A percentile compares a stretch with the other conserved stretches of the same genome.
These are phyloP conservation scores for Arabidopsis arenosa DNA, from an alignment of 345 rosid species.

Conservation along the genomic window DNA sequence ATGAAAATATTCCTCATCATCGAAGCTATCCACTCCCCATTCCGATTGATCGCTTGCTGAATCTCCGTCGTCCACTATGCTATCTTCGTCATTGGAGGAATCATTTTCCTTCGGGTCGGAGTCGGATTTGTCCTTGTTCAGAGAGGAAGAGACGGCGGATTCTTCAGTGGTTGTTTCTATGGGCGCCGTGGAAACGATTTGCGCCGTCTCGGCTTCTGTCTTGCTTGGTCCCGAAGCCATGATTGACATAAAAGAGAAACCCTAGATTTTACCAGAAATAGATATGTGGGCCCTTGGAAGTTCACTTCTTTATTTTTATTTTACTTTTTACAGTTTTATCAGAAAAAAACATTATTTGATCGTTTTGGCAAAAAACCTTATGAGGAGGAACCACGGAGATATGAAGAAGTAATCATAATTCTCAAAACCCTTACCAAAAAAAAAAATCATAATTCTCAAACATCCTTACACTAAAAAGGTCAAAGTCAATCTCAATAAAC, in stretches of 20 bases:
- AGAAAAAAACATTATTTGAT: no score
- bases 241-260: neutral
- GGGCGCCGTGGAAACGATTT: neutral
- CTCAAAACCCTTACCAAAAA: no score
- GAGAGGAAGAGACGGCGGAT: neutral
- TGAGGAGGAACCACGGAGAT: no score
- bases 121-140: neutral
- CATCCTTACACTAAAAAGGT: no score
- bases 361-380: no score
- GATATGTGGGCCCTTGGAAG: no score
- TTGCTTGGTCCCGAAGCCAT: conserved; percentile 9
- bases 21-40: neutral
- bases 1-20: neutral
- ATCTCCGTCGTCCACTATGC: neutral
- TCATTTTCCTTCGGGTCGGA: neutral
- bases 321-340: no score
- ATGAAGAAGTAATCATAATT: no score
- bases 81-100: no score
- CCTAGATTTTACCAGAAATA: neutral
- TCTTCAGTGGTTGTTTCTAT: neutral
- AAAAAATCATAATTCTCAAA: no score
- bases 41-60: neutral
- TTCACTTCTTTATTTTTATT: no score
- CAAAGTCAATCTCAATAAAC: no score
- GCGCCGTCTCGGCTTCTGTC: neutral